phyloP scores from a whole-genome alignment of 371 early-diverging fungal species.

The Cladochytrium tenue region DNA sequence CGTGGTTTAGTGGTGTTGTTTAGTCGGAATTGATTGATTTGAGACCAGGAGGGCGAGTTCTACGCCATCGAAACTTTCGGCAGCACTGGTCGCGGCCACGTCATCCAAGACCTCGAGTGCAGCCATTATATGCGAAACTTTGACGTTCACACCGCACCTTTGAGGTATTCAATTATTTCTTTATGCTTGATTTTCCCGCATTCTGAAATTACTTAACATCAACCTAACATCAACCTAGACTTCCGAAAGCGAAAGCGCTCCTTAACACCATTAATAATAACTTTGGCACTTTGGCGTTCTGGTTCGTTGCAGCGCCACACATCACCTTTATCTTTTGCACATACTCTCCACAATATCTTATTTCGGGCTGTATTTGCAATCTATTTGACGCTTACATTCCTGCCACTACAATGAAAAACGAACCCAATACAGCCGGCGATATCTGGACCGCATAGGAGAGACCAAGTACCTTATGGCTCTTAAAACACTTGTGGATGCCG shows the following conservation, averaged over 20 bases:
- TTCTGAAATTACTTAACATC: neutral
- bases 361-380: too few relatives aligned
- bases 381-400: neutral
- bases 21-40: neutral
- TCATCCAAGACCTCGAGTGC: slow-evolving; percentile 90
- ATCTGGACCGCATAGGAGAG: slow-evolving; percentile 91
- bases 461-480: slow-evolving; percentile 84
- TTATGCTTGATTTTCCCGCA: neutral
- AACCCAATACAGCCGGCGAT: slow-evolving; percentile 65
- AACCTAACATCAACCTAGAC: slow-evolving; percentile 38
- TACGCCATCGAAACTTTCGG: slow-evolving; percentile 99
- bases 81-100: slow-evolving; percentile 94
- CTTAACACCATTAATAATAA: slow-evolving; percentile 85
- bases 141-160: slow-evolving; percentile 65
- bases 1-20: too few relatives aligned
- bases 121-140: slow-evolving; percentile 87
- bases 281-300: slow-evolving; percentile 98
- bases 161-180: slow-evolving; percentile 51
- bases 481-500: slow-evolving; percentile 82
- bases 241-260: slow-evolving; percentile 84
- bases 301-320: slow-evolving; percentile 38
- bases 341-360: neutral
- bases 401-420: too few relatives aligned
- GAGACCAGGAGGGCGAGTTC: slow-evolving; percentile 80
- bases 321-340: neutral